Conservation (phyloP, 2,329 filamentous ascomycete species). For the Dothideomycetes sp. region DNA sequence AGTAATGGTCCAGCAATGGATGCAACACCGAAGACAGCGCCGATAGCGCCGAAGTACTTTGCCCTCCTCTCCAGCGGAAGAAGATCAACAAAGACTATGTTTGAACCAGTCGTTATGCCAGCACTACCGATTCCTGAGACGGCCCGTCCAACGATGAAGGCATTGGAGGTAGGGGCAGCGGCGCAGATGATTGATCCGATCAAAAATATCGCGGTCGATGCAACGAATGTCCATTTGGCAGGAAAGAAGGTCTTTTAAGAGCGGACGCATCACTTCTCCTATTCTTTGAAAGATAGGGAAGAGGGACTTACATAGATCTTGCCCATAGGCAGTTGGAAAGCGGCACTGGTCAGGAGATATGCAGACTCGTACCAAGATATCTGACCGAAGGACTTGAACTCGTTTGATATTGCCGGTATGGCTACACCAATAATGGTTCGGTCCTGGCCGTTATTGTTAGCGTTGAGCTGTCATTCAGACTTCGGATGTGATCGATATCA, state of each 20-base stretch:
- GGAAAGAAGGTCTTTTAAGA: conserved; percentile 30
- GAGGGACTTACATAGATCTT: conserved; percentile 17
- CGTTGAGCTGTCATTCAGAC: background rate
- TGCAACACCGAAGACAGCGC: conserved; percentile 30
- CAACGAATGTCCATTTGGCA: conserved; percentile 32
- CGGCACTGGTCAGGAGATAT: conserved; percentile 31
- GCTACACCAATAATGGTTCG: conserved; percentile 31
- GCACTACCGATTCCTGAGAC: conserved; percentile 44
- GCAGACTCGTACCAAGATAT: conserved; percentile 38
- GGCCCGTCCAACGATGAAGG: conserved; percentile 41
- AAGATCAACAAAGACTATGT: conserved; percentile 14
- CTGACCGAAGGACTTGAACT: conserved; percentile 35
- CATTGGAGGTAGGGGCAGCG: conserved; percentile 32
- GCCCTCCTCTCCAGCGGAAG: conserved; percentile 12
- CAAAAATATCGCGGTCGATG: conserved; percentile 29
- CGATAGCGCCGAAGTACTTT: conserved; percentile 17
- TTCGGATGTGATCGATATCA: background rate
- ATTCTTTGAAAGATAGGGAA: conserved; percentile 9
- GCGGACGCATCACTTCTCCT: background rate
- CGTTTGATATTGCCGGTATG: conserved; percentile 36
- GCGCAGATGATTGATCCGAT: conserved; percentile 40
- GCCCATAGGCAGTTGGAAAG: conserved; percentile 32
- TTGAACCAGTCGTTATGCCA: conserved; percentile 34
- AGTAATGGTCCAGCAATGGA: conserved; percentile 40
- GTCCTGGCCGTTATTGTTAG: conserved; percentile 9